These are phyloP conservation scores for Castanopsis chinensis DNA, from an alignment of 306 rosid species.

Conservation along the genomic window DNA sequence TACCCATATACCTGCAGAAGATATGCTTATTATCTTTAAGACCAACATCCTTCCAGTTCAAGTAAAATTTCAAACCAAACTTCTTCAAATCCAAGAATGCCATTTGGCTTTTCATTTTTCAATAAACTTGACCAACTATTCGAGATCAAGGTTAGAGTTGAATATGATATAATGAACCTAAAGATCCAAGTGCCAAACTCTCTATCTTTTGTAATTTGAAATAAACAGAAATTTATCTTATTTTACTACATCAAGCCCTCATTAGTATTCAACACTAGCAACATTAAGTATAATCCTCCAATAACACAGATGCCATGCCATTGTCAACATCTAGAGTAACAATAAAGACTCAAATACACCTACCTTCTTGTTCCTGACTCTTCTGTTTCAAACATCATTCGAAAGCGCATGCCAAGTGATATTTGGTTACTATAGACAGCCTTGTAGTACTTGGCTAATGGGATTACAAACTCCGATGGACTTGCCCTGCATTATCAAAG, in stretches of 20 bases:
- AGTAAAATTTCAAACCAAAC: neutral
- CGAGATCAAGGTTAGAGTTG: neutral
- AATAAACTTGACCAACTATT: neutral
- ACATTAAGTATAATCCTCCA: neutral
- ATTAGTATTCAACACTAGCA: neutral
- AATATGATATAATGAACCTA: slow-evolving; percentile 1
- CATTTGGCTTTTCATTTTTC: neutral
- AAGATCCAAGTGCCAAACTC: slow-evolving; percentile 2
- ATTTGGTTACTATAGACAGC: slow-evolving; percentile 87
- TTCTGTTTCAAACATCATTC: slow-evolving; percentile 98
- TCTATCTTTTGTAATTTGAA: slow-evolving; percentile 11
- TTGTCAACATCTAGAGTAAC: neutral
- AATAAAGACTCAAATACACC: slow-evolving; percentile 22
- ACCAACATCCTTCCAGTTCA: slow-evolving; percentile 7
- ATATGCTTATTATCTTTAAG: slow-evolving; percentile 3
- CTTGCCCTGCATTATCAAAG: slow-evolving; percentile 73
- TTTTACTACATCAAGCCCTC: slow-evolving; percentile 8
- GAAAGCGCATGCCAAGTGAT: slow-evolving; percentile 94
- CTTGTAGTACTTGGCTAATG: slow-evolving; percentile 94
- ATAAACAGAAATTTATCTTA: slow-evolving; percentile 1
- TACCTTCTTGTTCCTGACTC: slow-evolving; percentile 99
- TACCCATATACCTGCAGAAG: slow-evolving; percentile 89
- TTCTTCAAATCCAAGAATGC: neutral
- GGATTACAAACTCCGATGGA: slow-evolving; percentile 97
- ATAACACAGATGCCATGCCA: neutral